phyloP scores from a whole-genome alignment of 2,329 filamentous ascomycete genomes.

The Periconia digitata region DNA sequence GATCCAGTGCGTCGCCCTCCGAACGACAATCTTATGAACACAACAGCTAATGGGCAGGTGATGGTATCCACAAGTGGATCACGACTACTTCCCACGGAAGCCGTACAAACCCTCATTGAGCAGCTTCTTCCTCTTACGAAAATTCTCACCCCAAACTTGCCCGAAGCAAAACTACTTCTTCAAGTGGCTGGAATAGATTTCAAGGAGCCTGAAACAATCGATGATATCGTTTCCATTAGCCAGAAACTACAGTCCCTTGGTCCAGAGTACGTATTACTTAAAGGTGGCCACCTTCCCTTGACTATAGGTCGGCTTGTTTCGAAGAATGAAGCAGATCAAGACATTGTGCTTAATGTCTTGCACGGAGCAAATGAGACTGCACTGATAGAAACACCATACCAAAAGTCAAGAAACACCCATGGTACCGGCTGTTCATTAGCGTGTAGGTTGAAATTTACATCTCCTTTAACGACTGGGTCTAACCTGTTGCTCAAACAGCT shows the following conservation, averaged over 20 bases:
- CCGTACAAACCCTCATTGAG: slow-evolving; percentile 62
- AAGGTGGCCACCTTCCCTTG: slow-evolving; percentile 88
- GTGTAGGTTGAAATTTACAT: slow-evolving; percentile 55
- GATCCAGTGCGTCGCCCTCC: slow-evolving; percentile 64
- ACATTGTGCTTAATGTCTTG: slow-evolving; percentile 76
- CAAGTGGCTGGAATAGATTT: slow-evolving; percentile 51
- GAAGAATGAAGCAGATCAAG: slow-evolving; percentile 58
- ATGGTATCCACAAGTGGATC: slow-evolving; percentile 88
- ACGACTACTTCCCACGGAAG: slow-evolving; percentile 65
- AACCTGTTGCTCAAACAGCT: slow-evolving; percentile 47
- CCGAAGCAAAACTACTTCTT: slow-evolving; percentile 70
- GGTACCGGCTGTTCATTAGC: slow-evolving; percentile 94
- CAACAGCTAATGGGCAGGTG: slow-evolving; percentile 54
- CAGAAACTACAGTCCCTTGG: slow-evolving; percentile 68
- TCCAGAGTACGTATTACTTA: slow-evolving; percentile 79
- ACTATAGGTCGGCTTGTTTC: slow-evolving; percentile 64
- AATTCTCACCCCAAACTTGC: slow-evolving; percentile 75
- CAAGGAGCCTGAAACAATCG: slow-evolving; percentile 57
- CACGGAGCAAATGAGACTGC: slow-evolving; percentile 62
- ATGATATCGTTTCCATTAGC: slow-evolving; percentile 70
- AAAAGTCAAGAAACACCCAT: slow-evolving; percentile 79
- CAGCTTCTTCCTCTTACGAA: slow-evolving; percentile 67
- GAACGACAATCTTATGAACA: not conserved
- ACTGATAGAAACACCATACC: slow-evolving; percentile 70
- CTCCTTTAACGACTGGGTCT: not conserved